A percentile compares a stretch with the other conserved stretches of the same genome.
These are phyloP conservation scores for Nematocida sp. DNA, from an alignment of 371 early-diverging fungal genomes.

Conservation along the genomic window DNA sequence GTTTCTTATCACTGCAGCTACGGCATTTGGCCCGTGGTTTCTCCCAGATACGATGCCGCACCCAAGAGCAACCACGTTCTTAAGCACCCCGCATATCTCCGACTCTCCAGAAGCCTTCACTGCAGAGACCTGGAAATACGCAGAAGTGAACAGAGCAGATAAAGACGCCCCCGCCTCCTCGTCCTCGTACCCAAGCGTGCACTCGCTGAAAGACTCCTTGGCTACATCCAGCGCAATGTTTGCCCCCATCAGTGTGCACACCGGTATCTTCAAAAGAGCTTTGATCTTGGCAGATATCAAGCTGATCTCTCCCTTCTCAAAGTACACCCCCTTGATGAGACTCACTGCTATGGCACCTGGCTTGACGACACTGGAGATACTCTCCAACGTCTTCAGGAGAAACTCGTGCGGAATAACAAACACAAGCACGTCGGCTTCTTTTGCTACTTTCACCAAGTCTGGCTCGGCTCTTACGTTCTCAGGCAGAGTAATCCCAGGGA, in stretches of 20 bases:
- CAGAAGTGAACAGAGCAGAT: constrained; percentile 74
- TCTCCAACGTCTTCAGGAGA: constrained; percentile 72
- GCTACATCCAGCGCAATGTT: constrained; percentile 95
- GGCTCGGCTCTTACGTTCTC: constrained; percentile 77
- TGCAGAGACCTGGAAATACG: constrained; percentile 74
- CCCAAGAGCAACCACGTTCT: constrained; percentile 93
- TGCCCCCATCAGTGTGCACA: constrained; percentile 84
- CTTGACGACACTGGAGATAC: constrained; percentile 70
- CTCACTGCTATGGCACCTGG: constrained; percentile 75
- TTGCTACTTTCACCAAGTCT: constrained; percentile 70
- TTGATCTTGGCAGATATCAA: constrained; percentile 79
- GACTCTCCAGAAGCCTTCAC: constrained; percentile 78
- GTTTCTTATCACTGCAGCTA: constrained; percentile 86
- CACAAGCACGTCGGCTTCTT: constrained; percentile 76
- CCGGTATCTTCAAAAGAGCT: constrained; percentile 70
- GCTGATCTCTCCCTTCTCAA: constrained; percentile 66
- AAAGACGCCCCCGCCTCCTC: constrained; percentile 71
- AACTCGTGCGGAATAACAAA: constrained; percentile 92
- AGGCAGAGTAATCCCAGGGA: constrained; percentile 79
- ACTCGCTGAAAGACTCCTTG: constrained; percentile 80
- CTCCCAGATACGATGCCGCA: constrained; percentile 88
- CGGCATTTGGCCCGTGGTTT: constrained; percentile 77
- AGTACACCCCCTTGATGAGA: constrained; percentile 70
- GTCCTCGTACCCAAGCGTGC: constrained; percentile 71
- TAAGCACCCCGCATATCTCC: constrained; percentile 90